Evolutionary conservation across 2,329 filamentous ascomycete genomes (phyloP).

Genomic region (Fusarium compactum): DNA sequence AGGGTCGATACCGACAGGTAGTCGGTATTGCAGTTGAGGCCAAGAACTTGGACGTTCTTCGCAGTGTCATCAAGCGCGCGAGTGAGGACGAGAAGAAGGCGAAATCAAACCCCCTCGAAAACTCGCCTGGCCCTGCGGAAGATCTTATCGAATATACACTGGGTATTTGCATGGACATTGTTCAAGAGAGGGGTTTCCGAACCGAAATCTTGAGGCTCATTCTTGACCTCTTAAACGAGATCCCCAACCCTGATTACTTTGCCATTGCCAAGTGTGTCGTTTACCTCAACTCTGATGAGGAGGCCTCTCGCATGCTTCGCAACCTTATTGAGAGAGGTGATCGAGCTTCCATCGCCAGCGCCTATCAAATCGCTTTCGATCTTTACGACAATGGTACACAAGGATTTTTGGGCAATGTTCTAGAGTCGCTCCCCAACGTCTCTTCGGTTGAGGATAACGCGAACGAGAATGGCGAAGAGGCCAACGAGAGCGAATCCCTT

Average conservation of each 20-base stretch:
- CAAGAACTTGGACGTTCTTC: conserved; percentile 88
- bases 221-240: conserved; percentile 93
- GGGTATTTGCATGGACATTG: conserved; percentile 96
- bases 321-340: conserved; percentile 86
- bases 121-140: conserved; percentile 74
- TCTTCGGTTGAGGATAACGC: not conserved
- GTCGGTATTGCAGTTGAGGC: conserved; percentile 97
- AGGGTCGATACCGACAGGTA: conserved; percentile 92
- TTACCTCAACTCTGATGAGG: conserved; percentile 90
- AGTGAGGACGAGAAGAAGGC: conserved; percentile 83
- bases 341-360: conserved; percentile 81
- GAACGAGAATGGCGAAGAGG: conserved; percentile 59
- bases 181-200: conserved; percentile 90
- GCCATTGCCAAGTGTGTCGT: conserved; percentile 98
- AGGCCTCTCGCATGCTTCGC: conserved; percentile 87
- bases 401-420: conserved; percentile 92
- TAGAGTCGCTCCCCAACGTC: conserved; percentile 73
- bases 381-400: conserved; percentile 99
- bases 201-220: conserved; percentile 89
- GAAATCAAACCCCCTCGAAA: conserved; percentile 66
- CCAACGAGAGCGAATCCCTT: conserved; percentile 62
- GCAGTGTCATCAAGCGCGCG: conserved; percentile 88
- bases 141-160: conserved; percentile 97
- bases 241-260: conserved; percentile 94
- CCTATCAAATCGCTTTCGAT: conserved; percentile 98